Conservation (phyloP, 208 protist species). For the Leishmania mexicana region DNA sequence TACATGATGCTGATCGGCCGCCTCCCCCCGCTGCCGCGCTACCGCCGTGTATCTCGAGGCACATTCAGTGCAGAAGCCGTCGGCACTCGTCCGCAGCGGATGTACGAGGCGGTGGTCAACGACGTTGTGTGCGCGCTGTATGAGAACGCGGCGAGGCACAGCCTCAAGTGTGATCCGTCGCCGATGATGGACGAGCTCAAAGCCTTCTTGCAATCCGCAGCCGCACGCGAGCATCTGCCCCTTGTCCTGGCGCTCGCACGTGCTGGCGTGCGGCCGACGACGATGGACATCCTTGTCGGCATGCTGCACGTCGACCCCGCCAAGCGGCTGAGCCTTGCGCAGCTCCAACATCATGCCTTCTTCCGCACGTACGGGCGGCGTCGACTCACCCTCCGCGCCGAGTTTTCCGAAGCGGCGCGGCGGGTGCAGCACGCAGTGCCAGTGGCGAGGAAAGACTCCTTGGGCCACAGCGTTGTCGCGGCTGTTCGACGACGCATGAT, state of each 20-base stretch:
- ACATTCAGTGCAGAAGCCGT: not conserved
- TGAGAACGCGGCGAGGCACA: not conserved
- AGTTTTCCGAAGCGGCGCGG: conserved; percentile 4
- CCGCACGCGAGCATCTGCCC: conserved; percentile 14
- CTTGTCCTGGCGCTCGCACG: conserved; percentile 25
- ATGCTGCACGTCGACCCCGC: conserved; percentile 40
- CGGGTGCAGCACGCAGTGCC: conserved; percentile 10
- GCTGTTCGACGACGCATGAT: conserved; percentile 8
- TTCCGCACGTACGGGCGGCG: conserved; percentile 26
- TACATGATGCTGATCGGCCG: conserved; percentile 58
- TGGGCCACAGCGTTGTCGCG: conserved; percentile 2
- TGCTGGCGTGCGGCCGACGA: not conserved
- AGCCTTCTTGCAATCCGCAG: conserved; percentile 9
- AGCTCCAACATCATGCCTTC: conserved; percentile 33
- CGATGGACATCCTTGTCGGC: conserved; percentile 29
- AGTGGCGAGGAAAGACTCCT: not conserved
- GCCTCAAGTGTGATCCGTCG: not conserved
- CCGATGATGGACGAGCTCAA: conserved; percentile 7
- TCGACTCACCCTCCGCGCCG: conserved; percentile 12
- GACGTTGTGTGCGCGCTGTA: conserved; percentile 12
- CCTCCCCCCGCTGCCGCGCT: conserved; percentile 35
- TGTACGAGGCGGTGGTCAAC: conserved; percentile 10
- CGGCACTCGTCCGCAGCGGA: not conserved
- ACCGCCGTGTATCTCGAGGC: conserved; percentile 7
- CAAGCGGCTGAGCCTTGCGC: conserved; percentile 33